phyloP scores from a whole-genome alignment of 129 eudicot species.

The Tagetes erecta region DNA sequence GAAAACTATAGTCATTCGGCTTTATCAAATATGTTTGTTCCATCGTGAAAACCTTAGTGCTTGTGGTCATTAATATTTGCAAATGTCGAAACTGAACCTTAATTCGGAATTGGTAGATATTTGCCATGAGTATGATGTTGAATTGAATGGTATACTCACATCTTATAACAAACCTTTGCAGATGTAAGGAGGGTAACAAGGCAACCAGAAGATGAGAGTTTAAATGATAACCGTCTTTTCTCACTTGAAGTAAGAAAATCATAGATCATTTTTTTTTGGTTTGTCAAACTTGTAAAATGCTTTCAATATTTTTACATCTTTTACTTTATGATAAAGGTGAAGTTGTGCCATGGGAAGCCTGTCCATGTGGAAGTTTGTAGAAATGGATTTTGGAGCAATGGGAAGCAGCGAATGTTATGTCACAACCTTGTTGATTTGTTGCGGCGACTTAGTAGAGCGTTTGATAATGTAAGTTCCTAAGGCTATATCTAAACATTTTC shows the following conservation, averaged over 20 bases:
- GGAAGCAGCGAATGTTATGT: constrained; percentile 75
- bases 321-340: constrained; percentile 54
- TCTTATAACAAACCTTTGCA: constrained; percentile 33
- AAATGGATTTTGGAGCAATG: constrained; percentile 73
- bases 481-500: background rate
- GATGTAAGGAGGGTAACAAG: constrained; percentile 70
- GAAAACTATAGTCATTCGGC: background rate
- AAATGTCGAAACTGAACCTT: constrained; percentile 2
- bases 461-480: constrained; percentile 68
- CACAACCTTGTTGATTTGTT: constrained; percentile 98
- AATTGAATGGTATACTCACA: constrained; percentile 12
- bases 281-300: background rate
- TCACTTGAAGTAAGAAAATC: constrained; percentile 69
- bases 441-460: constrained; percentile 83
- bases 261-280: background rate
- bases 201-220: constrained; percentile 52
- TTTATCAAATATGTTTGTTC: background rate
- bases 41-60: background rate
- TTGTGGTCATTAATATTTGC: background rate
- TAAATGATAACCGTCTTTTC: constrained; percentile 61
- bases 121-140: background rate
- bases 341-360: constrained; percentile 90
- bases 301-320: constrained; percentile 1
- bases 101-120: background rate
- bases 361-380: constrained; percentile 70